A percentile compares a stretch with the other conserved stretches of the same genome.
phyloP scores from a whole-genome alignment of 805 yeast species.

The Spathaspora arborariae region DNA sequence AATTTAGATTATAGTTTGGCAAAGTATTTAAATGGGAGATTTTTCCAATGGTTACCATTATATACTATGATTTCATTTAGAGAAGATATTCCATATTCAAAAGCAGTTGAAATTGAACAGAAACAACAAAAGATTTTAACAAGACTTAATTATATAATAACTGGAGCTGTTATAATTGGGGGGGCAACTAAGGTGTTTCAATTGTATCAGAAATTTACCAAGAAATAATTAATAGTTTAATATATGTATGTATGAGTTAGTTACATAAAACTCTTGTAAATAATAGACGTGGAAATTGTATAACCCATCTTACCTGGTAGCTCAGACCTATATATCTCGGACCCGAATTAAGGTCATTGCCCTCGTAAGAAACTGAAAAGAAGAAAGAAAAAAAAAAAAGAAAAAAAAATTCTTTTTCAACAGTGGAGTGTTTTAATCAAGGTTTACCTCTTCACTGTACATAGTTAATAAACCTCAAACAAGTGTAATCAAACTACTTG shows the following conservation, averaged over 20 bases:
- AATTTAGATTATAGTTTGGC: constrained; percentile 64
- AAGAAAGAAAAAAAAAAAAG: neutral
- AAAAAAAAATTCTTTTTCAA: neutral
- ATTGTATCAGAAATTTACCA: neutral
- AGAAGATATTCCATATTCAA: constrained; percentile 72
- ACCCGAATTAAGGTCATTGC: neutral
- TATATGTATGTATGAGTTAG: neutral
- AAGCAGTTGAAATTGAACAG: constrained; percentile 53
- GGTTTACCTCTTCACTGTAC: neutral
- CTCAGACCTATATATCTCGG: neutral
- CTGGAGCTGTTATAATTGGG: constrained; percentile 2
- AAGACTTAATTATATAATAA: constrained; percentile 18
- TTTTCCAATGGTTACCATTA: constrained; percentile 68
- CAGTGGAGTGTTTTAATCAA: neutral
- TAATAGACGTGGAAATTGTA: too few relatives aligned
- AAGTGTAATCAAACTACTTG: neutral
- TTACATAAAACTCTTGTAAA: too few relatives aligned
- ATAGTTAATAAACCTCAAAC: neutral
- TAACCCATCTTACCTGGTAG: neutral
- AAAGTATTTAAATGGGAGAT: constrained; percentile 45
- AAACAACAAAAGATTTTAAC: constrained; percentile 54
- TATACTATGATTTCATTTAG: constrained; percentile 92
- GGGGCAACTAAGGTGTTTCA: neutral
- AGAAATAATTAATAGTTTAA: neutral
- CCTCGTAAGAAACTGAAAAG: neutral